Evolutionary conservation across 768 basidiomycete species (phyloP), one percentile per base, ranked within the genome.

Genomic region (Pleurotus platypus): DNA sequence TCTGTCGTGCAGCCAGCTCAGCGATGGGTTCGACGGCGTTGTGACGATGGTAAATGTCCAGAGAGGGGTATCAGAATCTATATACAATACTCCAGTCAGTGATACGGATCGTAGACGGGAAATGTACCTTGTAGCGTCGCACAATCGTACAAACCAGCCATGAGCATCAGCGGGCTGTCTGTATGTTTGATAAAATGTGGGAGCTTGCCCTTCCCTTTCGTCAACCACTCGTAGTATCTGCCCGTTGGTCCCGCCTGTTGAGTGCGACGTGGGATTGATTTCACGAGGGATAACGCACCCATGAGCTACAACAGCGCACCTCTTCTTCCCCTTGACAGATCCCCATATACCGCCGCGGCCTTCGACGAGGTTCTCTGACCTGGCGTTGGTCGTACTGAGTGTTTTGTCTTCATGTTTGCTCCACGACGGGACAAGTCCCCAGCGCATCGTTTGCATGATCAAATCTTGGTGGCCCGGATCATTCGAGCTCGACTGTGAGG

Each of bases 211-310:
- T 86, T 89, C 51, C 87, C 89, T 67, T 88, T 92, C 57, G 85
- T 88, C 42, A 92, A 78, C 96, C 96, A 98, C 70, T 99, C 96
- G 67, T 92, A 98, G 69, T 97, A 97, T 27, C 92, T 92, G 59
- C 5, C 11, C 7, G n/a, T 47, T 47, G 49, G 47, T n/a, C 15
- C 57, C 49, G 39, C 51, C 55, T 46, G 38, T 30, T 9, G 12
- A 3, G 37, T 24, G 3, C n/a, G 35, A 57, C 8, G 18, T 51
- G 40, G 47, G 18, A 1, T 30, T 30, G 30, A 13, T 39, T 16
- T 22, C 20, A 49, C 35, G 45, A 7, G 38, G 13, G 35, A 7
- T 43, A 15, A 58, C 67, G 30, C 58, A 75, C 66, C 70, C 69
- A 62, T 73, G 89, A 54, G 86, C 89, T 18, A 90, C 72, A 55